Evolutionary conservation across 2,329 filamentous ascomycete genomes (phyloP).

Genomic region (Cadophora luteo-olivacea): DNA sequence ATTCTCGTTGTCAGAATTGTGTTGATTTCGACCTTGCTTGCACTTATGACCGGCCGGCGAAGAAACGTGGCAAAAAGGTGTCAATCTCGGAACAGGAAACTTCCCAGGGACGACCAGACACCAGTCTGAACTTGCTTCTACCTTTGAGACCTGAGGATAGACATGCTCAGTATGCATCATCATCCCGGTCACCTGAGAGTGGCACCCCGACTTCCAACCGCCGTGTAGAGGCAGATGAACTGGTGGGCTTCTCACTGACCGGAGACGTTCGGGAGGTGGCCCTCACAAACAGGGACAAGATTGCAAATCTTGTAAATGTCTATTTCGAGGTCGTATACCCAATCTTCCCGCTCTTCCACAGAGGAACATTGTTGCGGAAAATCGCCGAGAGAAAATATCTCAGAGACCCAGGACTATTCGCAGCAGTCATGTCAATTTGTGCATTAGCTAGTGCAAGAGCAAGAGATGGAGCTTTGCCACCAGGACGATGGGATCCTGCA

Average conservation of each 20-base stretch:
- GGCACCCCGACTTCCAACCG: background rate
- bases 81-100: slow-evolving; percentile 7
- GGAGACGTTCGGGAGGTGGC: slow-evolving; percentile 25
- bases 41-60: slow-evolving; percentile 53
- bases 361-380: slow-evolving; percentile 39
- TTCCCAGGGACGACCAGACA: slow-evolving; percentile 19
- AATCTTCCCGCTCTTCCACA: slow-evolving; percentile 59
- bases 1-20: slow-evolving; percentile 55
- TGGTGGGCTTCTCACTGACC: background rate
- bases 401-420: slow-evolving; percentile 51
- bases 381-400: slow-evolving; percentile 51
- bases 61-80: slow-evolving; percentile 45
- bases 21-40: slow-evolving; percentile 56
- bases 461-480: slow-evolving; percentile 55
- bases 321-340: slow-evolving; percentile 62
- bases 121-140: slow-evolving; percentile 12
- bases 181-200: slow-evolving; percentile 14
- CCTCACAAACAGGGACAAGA: slow-evolving; percentile 45
- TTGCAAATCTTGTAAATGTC: slow-evolving; percentile 53
- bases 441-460: slow-evolving; percentile 55
- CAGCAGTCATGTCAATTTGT: slow-evolving; percentile 58
- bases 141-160: slow-evolving; percentile 7
- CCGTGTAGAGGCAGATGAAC: background rate
- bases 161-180: slow-evolving; percentile 7
- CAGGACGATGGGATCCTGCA: slow-evolving; percentile 44